phyloP scores from a whole-genome alignment of 768 basidiomycete species.

The Xerocomus spinulosus region DNA sequence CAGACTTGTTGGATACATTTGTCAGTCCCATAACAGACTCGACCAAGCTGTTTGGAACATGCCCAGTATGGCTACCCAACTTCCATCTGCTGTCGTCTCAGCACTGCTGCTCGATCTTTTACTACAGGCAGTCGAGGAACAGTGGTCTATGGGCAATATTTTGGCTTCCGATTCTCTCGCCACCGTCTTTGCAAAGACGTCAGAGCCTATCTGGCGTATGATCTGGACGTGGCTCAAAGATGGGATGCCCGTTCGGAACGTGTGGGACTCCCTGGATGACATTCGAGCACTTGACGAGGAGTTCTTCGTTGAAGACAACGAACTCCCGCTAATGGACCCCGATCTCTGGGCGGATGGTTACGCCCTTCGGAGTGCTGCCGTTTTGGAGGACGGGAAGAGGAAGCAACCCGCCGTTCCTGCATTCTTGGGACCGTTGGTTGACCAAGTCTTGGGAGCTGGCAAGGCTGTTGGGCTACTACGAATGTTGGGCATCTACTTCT shows the following conservation, averaged over 20 bases:
- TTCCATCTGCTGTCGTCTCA: slow-evolving; percentile 50
- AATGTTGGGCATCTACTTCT: slow-evolving; percentile 38
- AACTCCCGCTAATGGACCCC: slow-evolving; percentile 57
- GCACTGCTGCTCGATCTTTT: slow-evolving; percentile 61
- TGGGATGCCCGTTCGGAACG: slow-evolving; percentile 56
- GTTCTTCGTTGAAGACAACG: slow-evolving; percentile 76
- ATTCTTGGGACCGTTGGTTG: slow-evolving; percentile 60
- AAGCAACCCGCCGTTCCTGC: slow-evolving; percentile 41
- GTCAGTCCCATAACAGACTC: slow-evolving; percentile 25
- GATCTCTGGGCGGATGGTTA: slow-evolving; percentile 82
- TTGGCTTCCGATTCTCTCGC: slow-evolving; percentile 54
- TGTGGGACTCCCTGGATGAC: slow-evolving; percentile 23
- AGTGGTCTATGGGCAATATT: slow-evolving; percentile 53
- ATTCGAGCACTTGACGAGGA: slow-evolving; percentile 52
- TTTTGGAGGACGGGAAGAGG: slow-evolving; percentile 24
- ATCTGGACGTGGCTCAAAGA: slow-evolving; percentile 66
- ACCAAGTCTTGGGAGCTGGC: slow-evolving; percentile 58
- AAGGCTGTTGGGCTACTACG: slow-evolving; percentile 75
- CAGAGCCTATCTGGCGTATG: slow-evolving; percentile 73
- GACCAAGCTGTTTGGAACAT: slow-evolving; percentile 38
- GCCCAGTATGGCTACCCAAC: slow-evolving; percentile 34
- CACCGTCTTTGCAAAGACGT: slow-evolving; percentile 55
- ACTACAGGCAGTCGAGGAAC: slow-evolving; percentile 51
- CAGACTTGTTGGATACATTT: slow-evolving; percentile 27
- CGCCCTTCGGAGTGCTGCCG: slow-evolving; percentile 42